Conservation (phyloP, 192 early-diverging fungal genomes). For the Coemansia asiatica region DNA sequence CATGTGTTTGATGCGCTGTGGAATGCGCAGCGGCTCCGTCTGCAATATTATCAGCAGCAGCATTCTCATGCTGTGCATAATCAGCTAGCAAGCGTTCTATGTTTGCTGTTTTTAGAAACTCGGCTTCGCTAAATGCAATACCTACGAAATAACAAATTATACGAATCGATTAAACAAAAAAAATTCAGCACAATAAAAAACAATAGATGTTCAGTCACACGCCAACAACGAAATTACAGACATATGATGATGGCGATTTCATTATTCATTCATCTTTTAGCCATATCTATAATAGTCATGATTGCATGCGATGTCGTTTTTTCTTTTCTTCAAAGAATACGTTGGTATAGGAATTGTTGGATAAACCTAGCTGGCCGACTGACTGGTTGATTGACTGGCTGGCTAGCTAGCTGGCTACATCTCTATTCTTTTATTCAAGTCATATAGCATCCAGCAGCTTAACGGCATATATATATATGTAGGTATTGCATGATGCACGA, state of each 20-base stretch:
- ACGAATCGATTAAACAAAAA: not conserved
- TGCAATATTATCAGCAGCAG: not conserved
- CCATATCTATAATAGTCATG: too few relatives aligned
- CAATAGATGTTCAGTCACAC: not conserved
- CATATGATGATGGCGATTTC: constrained; percentile 15
- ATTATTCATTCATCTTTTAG: too few relatives aligned
- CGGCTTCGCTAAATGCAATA: constrained; percentile 39
- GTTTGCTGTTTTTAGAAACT: constrained; percentile 37
- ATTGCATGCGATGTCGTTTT: not conserved
- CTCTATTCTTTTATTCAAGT: not conserved
- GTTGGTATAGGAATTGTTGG: too few relatives aligned
- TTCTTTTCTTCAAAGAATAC: too few relatives aligned
- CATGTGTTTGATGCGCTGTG: not conserved
- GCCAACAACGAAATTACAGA: constrained; percentile 6
- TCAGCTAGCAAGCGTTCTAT: constrained; percentile 31
- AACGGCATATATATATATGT: not conserved
- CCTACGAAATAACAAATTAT: constrained; percentile 26
- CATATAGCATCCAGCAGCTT: not conserved
- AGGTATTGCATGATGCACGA: not conserved
- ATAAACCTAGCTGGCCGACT: too few relatives aligned
- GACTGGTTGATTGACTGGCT: too few relatives aligned
- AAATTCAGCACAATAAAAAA: not conserved
- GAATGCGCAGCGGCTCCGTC: not conserved
- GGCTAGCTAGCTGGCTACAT: not conserved
- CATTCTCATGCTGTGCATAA: constrained; percentile 2